A percentile compares a stretch with the other conserved stretches of the same genome.
These are phyloP conservation scores for Microcyclospora pomicola DNA, from an alignment of 2,329 filamentous ascomycete genomes.

Conservation along the genomic window DNA sequence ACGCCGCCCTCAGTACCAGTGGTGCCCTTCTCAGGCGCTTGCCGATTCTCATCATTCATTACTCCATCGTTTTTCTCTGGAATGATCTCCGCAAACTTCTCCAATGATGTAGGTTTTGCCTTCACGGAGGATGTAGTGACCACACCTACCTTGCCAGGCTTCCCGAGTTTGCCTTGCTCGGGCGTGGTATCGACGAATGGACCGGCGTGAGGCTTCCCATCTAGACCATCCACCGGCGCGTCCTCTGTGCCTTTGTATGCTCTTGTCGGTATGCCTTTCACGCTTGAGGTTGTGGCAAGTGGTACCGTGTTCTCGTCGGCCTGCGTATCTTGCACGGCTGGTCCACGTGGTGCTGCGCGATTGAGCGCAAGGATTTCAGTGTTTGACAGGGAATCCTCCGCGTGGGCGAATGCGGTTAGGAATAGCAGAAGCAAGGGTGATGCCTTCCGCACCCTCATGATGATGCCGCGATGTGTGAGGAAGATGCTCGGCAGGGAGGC, in stretches of 20 bases:
- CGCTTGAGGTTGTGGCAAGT: too few species aligned
- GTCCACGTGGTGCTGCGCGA: neutral
- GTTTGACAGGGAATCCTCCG: slow-evolving; percentile 13
- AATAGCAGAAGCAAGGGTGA: slow-evolving; percentile 46
- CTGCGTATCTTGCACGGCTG: too few species aligned
- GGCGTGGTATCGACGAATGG: slow-evolving; percentile 52
- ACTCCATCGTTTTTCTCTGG: slow-evolving; percentile 58
- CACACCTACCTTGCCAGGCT: slow-evolving; percentile 14
- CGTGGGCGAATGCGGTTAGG: slow-evolving; percentile 41
- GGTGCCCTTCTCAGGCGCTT: slow-evolving; percentile 67
- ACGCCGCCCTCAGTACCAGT: slow-evolving; percentile 83
- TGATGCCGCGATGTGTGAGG: slow-evolving; percentile 13
- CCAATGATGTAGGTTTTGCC: slow-evolving; percentile 19
- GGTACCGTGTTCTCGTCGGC: too few species aligned
- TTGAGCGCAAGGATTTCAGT: neutral
- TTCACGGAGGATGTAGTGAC: slow-evolving; percentile 18
- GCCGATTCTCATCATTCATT: slow-evolving; percentile 76
- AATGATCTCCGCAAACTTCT: slow-evolving; percentile 26
- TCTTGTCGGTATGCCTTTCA: slow-evolving; percentile 10
- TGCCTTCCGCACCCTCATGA: slow-evolving; percentile 43
- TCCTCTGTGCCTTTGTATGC: slow-evolving; percentile 49
- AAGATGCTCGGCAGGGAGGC: too few species aligned
- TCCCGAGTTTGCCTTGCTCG: slow-evolving; percentile 9
- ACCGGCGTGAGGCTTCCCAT: slow-evolving; percentile 84
- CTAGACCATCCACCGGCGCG: slow-evolving; percentile 80